phyloP scores from a whole-genome alignment of 208 protist species.

The Leishmania turanica region DNA sequence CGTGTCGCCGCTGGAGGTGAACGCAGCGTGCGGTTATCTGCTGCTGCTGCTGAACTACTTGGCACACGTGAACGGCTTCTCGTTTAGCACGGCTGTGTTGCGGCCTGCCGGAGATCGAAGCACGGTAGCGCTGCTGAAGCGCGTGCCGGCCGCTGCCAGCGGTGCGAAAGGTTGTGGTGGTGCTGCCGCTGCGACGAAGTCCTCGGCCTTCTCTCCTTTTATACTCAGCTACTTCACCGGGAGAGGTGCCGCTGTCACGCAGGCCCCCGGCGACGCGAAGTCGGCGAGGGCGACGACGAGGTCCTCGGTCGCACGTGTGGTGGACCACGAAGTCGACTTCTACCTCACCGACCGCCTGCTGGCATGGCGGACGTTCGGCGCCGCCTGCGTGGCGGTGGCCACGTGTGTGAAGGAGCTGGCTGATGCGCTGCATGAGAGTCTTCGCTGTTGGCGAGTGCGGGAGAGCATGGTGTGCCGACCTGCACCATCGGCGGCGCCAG shows the following conservation, averaged over 20 bases:
- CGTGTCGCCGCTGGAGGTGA: conserved; percentile 65
- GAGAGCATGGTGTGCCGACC: conserved; percentile 14
- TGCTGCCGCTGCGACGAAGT: neutral
- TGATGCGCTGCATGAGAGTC: conserved; percentile 37
- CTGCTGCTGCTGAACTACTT: conserved; percentile 53
- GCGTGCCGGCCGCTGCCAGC: neutral
- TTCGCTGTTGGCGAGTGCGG: conserved; percentile 32
- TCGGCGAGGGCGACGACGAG: conserved; percentile 2
- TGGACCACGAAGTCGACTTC: conserved; percentile 50
- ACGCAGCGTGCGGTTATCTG: conserved; percentile 72
- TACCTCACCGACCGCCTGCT: conserved; percentile 72
- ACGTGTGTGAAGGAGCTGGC: conserved; percentile 70
- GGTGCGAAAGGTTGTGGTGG: neutral
- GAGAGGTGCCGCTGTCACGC: neutral
- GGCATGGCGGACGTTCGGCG: conserved; percentile 70
- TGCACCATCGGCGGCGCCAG: neutral
- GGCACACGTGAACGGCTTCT: conserved; percentile 43
- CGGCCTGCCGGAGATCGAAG: conserved; percentile 54
- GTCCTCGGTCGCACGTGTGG: neutral
- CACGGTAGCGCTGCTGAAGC: conserved; percentile 48
- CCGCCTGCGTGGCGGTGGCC: conserved; percentile 63
- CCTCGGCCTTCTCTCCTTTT: conserved; percentile 1
- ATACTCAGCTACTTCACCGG: conserved; percentile 1
- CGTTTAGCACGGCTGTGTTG: conserved; percentile 39
- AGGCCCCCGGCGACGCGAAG: neutral